Evolutionary conservation across 345 rosid species (phyloP).

Genomic region (Gossypium stocksii): DNA sequence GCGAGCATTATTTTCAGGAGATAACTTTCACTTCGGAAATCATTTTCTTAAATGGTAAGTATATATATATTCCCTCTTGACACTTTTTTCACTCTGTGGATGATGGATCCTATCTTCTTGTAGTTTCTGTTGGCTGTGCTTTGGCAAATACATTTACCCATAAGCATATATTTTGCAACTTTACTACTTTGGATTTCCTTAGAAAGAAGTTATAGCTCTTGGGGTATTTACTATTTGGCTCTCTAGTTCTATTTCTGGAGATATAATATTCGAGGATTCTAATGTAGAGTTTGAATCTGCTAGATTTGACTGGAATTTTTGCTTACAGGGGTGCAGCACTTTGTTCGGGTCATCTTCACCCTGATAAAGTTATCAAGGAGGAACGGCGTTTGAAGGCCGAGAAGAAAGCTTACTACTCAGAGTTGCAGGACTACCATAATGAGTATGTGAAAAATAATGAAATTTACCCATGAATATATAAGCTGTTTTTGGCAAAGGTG

Average conservation of each 20-base stretch:
- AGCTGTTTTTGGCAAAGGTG: constrained; percentile 1
- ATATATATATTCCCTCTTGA: constrained; percentile 5
- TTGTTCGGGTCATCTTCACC: constrained; percentile 75
- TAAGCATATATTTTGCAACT: background rate
- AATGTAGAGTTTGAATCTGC: constrained; percentile 16
- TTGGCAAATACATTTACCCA: background rate
- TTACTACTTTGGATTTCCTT: background rate
- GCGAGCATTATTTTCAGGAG: constrained; percentile 59
- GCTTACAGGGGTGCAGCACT: constrained; percentile 75
- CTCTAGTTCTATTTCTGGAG: background rate
- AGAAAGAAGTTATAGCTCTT: background rate
- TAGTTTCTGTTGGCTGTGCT: background rate
- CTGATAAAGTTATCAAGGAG: constrained; percentile 57
- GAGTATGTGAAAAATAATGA: constrained; percentile 49
- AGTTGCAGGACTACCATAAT: constrained; percentile 66
- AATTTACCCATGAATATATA: background rate
- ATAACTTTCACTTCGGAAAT: constrained; percentile 81
- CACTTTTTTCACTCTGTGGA: background rate
- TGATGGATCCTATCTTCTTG: background rate
- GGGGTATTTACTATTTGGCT: background rate
- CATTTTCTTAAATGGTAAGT: constrained; percentile 76
- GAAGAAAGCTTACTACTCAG: constrained; percentile 50
- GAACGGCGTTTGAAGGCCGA: constrained; percentile 49
- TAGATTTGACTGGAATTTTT: constrained; percentile 32
- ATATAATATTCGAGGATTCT: constrained; percentile 13